Percentiles rank a stretch among this genome's conserved stretches.
These are phyloP conservation scores for Aspergillus homomorphus DNA, from an alignment of 495 filamentous ascomycete species.

Conservation along the genomic window DNA sequence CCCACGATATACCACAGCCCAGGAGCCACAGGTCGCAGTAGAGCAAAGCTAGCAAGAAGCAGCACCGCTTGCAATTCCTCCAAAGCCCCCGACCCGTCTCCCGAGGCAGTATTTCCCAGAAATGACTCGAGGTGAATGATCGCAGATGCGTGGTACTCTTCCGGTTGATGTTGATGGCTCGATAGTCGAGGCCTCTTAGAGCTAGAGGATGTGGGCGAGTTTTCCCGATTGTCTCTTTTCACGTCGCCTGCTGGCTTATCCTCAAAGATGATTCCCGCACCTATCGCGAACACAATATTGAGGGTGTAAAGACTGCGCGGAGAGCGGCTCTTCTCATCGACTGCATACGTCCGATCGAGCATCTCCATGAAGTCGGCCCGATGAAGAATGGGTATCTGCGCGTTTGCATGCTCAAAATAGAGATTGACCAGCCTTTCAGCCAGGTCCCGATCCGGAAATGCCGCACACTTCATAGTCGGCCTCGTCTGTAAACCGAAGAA, in stretches of 20 bases:
- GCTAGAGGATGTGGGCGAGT: constrained; percentile 33
- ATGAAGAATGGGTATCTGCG: constrained; percentile 91
- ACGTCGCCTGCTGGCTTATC: constrained; percentile 49
- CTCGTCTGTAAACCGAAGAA: constrained; percentile 93
- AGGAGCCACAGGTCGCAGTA: constrained; percentile 85
- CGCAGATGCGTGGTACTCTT: constrained; percentile 94
- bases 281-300: constrained; percentile 98
- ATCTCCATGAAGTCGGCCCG: constrained; percentile 80
- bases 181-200: constrained; percentile 52
- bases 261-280: constrained; percentile 85
- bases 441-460: constrained; percentile 75
- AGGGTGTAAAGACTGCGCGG: constrained; percentile 85
- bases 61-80: constrained; percentile 93
- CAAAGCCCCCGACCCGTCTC: constrained; percentile 70
- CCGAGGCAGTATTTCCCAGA: constrained; percentile 60
- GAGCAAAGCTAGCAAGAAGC: constrained; percentile 83
- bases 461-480: constrained; percentile 78
- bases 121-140: constrained; percentile 89
- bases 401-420: constrained; percentile 95
- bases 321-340: constrained; percentile 64
- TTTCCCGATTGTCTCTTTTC: constrained; percentile 27
- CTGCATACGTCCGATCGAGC: constrained; percentile 72
- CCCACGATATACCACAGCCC: constrained; percentile 97
- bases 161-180: constrained; percentile 75
- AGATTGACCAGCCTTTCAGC: constrained; percentile 70